phyloP scores from a whole-genome alignment of 306 rosid species.

The Urtica urens region DNA sequence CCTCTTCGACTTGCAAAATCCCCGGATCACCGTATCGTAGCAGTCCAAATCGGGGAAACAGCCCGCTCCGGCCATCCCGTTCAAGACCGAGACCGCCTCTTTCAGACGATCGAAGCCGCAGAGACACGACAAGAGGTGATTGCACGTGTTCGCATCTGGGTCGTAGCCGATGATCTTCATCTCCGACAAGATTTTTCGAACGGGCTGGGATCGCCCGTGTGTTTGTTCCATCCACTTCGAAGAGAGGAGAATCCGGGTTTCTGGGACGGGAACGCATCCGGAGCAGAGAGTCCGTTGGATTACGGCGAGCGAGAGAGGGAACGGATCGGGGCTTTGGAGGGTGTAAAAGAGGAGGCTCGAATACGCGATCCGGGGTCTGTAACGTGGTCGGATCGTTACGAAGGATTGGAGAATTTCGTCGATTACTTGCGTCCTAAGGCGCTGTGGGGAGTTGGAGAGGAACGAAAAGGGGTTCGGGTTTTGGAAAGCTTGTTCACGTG shows the following conservation, averaged over 20 bases:
- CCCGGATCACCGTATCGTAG: constrained; percentile 41
- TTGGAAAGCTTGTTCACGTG: constrained; percentile 27
- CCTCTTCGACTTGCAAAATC: constrained; percentile 44
- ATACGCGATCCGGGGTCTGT: constrained; percentile 32
- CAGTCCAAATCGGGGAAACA: constrained; percentile 63
- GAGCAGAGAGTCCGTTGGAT: constrained; percentile 45
- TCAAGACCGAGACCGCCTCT: constrained; percentile 40
- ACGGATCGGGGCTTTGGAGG: constrained; percentile 46
- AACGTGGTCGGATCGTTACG: constrained; percentile 51
- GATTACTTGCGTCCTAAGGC: constrained; percentile 32
- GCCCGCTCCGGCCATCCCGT: constrained; percentile 64
- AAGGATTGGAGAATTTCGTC: constrained; percentile 72
- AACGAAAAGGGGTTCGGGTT: constrained; percentile 61
- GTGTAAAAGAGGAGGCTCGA: constrained; percentile 43
- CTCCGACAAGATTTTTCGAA: constrained; percentile 38
- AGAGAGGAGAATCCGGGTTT: constrained; percentile 52
- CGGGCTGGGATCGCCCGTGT: constrained; percentile 26
- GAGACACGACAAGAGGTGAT: constrained; percentile 50
- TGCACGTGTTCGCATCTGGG: constrained; percentile 51
- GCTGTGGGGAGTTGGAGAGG: constrained; percentile 42
- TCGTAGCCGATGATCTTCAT: constrained; percentile 60
- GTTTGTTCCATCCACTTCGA: constrained; percentile 44
- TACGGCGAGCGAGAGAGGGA: constrained; percentile 55
- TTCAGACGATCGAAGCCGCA: constrained; percentile 36
- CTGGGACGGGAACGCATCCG: constrained; percentile 57